Evolutionary conservation across 495 filamentous ascomycete genomes (phyloP), one percentile per base, ranked within the genome.

Genomic region (Hypoxylon perforatum): DNA sequence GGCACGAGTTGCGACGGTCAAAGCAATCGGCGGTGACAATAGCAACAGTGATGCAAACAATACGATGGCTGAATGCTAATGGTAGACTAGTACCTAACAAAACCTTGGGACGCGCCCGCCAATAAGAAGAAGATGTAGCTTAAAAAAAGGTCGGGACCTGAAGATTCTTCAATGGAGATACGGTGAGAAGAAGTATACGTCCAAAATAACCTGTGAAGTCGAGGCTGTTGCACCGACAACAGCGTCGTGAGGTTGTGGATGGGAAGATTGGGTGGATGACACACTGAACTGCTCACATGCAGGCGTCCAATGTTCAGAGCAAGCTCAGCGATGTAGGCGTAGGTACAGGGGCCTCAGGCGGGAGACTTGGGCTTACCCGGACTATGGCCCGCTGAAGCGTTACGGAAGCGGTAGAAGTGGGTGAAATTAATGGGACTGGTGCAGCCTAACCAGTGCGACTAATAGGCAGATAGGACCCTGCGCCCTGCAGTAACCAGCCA

Each of bases 391-490:
- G 23, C 25, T 58, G 11, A 21, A 38, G 50, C 47, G 41, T 50
- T 58, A 60, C 66, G 66, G 61, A 69, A 70, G 67, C 67, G 67
- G 67, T 63, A 62, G 63, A 70, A 57, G 57, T 63, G 64, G 64
- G n/a, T 3, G 5, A 4, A 11, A 3, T 38, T 11, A 57, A 49
- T 57, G 56, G 38, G 18, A 25, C 12, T 30, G 15, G 9, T 39
- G 14, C n/a, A 39, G 44, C 44, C 33, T 48, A 49, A 42, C 17
- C 15, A 41, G 9, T 41, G 28, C 30, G 28, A 28, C 44, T n/a
- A 58, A 39, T 33, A 55, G 23, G 28, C 60, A 49, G 57, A 50
- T 36, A 11, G 25, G 21, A 11, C 39, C 64, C 28, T 52, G 53
- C 46, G 23, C 38, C n/a, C 30, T 57, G 42, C 64, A 47, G 36